Conservation (phyloP, 345 rosid species). For the Sonneratia caseolaris region DNA sequence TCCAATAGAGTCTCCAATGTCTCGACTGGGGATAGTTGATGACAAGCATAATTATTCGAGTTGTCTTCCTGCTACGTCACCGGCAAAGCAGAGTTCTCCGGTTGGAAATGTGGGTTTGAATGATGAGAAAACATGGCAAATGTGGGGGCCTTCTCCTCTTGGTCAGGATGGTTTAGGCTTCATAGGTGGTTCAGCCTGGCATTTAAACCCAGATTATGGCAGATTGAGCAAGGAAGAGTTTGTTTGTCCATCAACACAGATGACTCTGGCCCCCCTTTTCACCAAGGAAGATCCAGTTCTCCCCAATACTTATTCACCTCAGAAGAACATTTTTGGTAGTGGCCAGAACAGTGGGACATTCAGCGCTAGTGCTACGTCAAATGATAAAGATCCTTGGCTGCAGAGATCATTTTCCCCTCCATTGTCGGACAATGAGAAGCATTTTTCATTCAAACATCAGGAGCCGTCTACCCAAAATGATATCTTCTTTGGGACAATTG, state of each 20-base stretch:
- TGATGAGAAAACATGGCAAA: slow-evolving; percentile 78
- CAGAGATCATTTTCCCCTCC: slow-evolving; percentile 61
- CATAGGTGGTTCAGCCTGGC: slow-evolving; percentile 50
- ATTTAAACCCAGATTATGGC: slow-evolving; percentile 34
- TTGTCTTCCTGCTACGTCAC: slow-evolving; percentile 33
- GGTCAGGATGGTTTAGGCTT: slow-evolving; percentile 64
- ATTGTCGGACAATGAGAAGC: slow-evolving; percentile 37
- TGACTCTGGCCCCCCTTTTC: slow-evolving; percentile 54
- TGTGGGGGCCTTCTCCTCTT: slow-evolving; percentile 84
- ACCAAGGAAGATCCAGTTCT: slow-evolving; percentile 50
- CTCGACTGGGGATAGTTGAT: slow-evolving; percentile 52
- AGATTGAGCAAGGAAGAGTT: slow-evolving; percentile 46
- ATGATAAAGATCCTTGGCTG: slow-evolving; percentile 64
- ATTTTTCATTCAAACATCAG: slow-evolving; percentile 26
- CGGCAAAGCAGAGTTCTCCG: slow-evolving; percentile 21
- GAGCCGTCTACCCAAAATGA: slow-evolving; percentile 38
- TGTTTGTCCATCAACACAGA: slow-evolving; percentile 39
- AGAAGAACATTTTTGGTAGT: slow-evolving; percentile 44
- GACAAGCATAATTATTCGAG: slow-evolving; percentile 42
- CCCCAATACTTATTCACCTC: slow-evolving; percentile 48
- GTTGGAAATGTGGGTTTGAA: slow-evolving; percentile 24
- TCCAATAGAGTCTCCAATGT: slow-evolving; percentile 85
- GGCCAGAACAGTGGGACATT: slow-evolving; percentile 49
- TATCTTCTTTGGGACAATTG: slow-evolving; percentile 41
- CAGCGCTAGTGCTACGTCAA: slow-evolving; percentile 47